phyloP scores from a whole-genome alignment of 495 filamentous ascomycete species.

The Evernia prunastri region DNA sequence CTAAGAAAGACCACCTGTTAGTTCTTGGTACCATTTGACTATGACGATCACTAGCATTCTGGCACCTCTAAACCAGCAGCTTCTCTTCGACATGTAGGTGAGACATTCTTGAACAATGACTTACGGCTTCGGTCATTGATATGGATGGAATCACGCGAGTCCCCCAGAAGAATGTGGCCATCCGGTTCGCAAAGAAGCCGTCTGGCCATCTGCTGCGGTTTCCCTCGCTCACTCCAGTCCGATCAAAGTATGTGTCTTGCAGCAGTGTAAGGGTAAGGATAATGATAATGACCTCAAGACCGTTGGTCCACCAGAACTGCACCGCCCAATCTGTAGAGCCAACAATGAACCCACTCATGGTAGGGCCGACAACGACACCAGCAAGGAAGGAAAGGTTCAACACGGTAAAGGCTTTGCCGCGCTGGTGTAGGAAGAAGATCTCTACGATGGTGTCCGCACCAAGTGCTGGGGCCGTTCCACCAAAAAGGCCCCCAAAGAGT shows the following conservation, averaged over 20 bases:
- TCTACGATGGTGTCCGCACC: background rate
- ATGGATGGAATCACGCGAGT: background rate
- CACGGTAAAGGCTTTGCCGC: background rate
- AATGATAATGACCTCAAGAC: background rate
- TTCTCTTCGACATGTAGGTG: background rate
- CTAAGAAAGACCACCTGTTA: background rate
- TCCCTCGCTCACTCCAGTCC: background rate
- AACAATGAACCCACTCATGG: background rate
- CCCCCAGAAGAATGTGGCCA: background rate
- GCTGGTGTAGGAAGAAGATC: background rate
- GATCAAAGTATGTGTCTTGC: background rate
- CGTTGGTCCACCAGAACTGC: background rate
- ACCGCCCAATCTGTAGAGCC: background rate
- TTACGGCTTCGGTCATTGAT: background rate
- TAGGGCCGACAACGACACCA: background rate
- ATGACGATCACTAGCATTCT: too few species aligned
- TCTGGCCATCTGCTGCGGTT: background rate
- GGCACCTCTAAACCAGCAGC: too few species aligned
- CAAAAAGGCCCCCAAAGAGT: constrained; percentile 8
- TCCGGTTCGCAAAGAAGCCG: background rate
- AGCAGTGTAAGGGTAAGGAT: background rate
- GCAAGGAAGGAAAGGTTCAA: background rate
- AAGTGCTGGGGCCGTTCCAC: background rate
- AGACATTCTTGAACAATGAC: background rate
- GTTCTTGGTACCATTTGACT: too few species aligned